Percentiles rank a stretch among this genome's conserved stretches.
Evolutionary conservation across 2,329 filamentous ascomycete species (phyloP).

Genomic region (Colletotrichum higginsianum): DNA sequence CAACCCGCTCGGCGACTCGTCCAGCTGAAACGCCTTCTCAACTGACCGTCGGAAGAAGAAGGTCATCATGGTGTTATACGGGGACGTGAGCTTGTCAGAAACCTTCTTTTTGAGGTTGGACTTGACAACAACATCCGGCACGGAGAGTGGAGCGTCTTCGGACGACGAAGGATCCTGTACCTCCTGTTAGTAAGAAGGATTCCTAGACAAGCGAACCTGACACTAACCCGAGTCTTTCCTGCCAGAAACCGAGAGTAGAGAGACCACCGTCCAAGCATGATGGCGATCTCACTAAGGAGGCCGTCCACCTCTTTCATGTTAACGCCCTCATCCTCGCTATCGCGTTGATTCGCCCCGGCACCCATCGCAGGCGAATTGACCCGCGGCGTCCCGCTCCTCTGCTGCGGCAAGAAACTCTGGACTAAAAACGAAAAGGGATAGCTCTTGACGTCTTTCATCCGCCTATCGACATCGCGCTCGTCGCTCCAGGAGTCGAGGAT

Average conservation of each 20-base stretch:
- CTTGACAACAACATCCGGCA: constrained; percentile 82
- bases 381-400: constrained; percentile 76
- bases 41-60: constrained; percentile 98
- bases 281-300: constrained; percentile 86
- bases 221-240: constrained; percentile 83
- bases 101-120: constrained; percentile 89
- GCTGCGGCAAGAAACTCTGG: constrained; percentile 87
- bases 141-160: constrained; percentile 70
- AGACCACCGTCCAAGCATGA: constrained; percentile 96
- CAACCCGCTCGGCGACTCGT: constrained; percentile 87
- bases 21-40: constrained; percentile 97
- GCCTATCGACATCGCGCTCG: constrained; percentile 86
- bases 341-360: constrained; percentile 66
- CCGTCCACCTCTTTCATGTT: constrained; percentile 98
- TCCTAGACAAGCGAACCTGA: not conserved
- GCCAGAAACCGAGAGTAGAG: constrained; percentile 92
- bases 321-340: constrained; percentile 90
- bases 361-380: constrained; percentile 83
- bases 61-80: constrained; percentile 92
- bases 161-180: constrained; percentile 65
- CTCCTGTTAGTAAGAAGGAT: constrained; percentile 46
- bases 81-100: constrained; percentile 78
- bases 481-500: constrained; percentile 97
- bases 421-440: constrained; percentile 98
- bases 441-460: constrained; percentile 94